A percentile compares a stretch with the other conserved stretches of the same genome.
phyloP scores from a whole-genome alignment of 805 yeast species.

The Starmerella bacillaris region DNA sequence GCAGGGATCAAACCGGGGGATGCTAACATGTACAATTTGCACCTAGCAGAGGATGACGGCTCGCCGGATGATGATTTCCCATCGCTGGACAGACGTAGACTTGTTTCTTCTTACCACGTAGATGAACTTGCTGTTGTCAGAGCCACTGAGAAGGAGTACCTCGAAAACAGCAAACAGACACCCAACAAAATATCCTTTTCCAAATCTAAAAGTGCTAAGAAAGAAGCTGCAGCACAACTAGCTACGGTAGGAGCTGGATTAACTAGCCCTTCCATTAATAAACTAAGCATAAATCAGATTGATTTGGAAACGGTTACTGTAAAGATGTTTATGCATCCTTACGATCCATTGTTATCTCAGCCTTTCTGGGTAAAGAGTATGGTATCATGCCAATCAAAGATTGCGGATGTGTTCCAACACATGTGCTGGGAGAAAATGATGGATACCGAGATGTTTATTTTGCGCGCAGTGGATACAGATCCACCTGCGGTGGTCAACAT shows the following conservation, averaged over 20 bases:
- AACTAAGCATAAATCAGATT: background rate
- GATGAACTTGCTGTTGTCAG: slow-evolving; percentile 64
- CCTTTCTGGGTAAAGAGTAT: slow-evolving; percentile 19
- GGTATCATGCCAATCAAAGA: slow-evolving; percentile 8
- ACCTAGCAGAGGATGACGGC: slow-evolving; percentile 83
- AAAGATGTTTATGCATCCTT: slow-evolving; percentile 21
- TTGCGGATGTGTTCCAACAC: slow-evolving; percentile 17
- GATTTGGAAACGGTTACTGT: slow-evolving; percentile 10
- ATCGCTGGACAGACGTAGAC: slow-evolving; percentile 50
- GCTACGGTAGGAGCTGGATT: background rate
- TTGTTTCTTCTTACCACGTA: slow-evolving; percentile 52
- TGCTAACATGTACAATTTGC: slow-evolving; percentile 58
- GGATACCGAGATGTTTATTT: slow-evolving; percentile 20
- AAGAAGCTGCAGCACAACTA: background rate
- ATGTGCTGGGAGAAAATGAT: slow-evolving; percentile 21
- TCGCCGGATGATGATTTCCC: slow-evolving; percentile 84
- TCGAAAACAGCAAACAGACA: slow-evolving; percentile 21
- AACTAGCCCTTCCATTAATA: too few species aligned
- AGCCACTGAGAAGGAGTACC: slow-evolving; percentile 27
- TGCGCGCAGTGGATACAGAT: slow-evolving; percentile 19
- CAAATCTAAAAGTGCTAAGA: background rate
- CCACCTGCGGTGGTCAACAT: background rate
- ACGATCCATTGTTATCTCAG: slow-evolving; percentile 19
- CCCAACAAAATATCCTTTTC: slow-evolving; percentile 19
- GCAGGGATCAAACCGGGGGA: slow-evolving; percentile 23